phyloP scores from a whole-genome alignment of 441 rosid species.

The Adansonia rubrostipa region DNA sequence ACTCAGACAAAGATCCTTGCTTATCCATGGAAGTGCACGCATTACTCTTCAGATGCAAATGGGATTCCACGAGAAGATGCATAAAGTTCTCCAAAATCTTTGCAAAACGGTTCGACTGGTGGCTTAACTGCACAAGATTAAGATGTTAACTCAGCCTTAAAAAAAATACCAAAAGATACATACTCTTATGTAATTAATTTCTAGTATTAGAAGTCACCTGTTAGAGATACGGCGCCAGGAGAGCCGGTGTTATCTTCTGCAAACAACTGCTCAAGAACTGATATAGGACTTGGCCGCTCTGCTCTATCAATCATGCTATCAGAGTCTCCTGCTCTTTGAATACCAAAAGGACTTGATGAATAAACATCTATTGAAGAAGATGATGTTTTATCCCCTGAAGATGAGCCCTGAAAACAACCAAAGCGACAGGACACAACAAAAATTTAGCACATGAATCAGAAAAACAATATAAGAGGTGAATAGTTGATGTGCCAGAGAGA shows the following conservation, averaged over 20 bases:
- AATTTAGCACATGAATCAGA: neutral
- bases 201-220: conserved; percentile 42
- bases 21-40: conserved; percentile 28
- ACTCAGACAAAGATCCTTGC: conserved; percentile 40
- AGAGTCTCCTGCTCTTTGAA: conserved; percentile 31
- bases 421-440: conserved; percentile 5
- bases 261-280: conserved; percentile 61
- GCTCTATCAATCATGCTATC: conserved; percentile 31
- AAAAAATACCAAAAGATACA: neutral
- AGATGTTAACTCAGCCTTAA: conserved; percentile 10
- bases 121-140: conserved; percentile 44
- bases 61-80: conserved; percentile 21
- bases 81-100: conserved; percentile 35
- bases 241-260: conserved; percentile 47
- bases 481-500: neutral
- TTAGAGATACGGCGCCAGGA: conserved; percentile 29
- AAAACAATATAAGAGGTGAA: conserved; percentile 2
- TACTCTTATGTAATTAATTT: neutral
- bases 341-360: conserved; percentile 36
- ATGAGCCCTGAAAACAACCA: conserved; percentile 43
- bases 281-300: conserved; percentile 77
- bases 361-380: conserved; percentile 28
- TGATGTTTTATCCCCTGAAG: conserved; percentile 31
- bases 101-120: conserved; percentile 23
- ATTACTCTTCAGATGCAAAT: conserved; percentile 24